Conservation (phyloP, 805 yeast genomes). For the Clavispora fructus region DNA sequence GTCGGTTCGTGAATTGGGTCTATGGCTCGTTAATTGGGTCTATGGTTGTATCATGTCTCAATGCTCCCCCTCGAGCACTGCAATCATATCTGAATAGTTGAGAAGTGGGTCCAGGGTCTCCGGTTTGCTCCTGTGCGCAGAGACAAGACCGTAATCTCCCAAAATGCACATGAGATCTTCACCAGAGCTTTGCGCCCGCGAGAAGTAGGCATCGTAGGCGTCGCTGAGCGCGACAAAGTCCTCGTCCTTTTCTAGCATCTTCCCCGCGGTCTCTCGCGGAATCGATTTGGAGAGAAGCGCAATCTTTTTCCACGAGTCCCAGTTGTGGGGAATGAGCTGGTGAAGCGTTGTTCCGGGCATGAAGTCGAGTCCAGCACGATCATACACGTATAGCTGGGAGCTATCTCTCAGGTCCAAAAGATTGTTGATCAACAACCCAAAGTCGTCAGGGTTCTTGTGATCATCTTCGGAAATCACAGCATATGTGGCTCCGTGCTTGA, state of each 20-base stretch:
- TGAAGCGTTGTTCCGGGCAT: conserved; percentile 8
- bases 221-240: conserved; percentile 13
- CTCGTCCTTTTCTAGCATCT: conserved; percentile 14
- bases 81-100: not conserved
- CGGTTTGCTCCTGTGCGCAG: not conserved
- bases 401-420: not conserved
- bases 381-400: conserved; percentile 4
- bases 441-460: conserved; percentile 1
- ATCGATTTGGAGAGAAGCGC: conserved; percentile 25
- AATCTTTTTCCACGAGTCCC: conserved; percentile 53
- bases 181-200: not conserved
- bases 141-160: not conserved
- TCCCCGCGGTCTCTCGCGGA: conserved; percentile 8
- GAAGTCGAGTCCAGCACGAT: conserved; percentile 3
- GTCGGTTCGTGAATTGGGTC: too few relatives aligned
- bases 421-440: conserved; percentile 3
- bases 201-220: conserved; percentile 10
- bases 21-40: too few relatives aligned
- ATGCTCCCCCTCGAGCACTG: not conserved
- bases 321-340: conserved; percentile 40
- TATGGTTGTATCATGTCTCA: too few relatives aligned
- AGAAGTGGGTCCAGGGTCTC: not conserved
- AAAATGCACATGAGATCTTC: not conserved
- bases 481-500: conserved; percentile 26
- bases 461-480: conserved; percentile 13